Base-by-base conservation (phyloP, 805 yeast genomes). In the Saturnispora ahearnii region DNA sequence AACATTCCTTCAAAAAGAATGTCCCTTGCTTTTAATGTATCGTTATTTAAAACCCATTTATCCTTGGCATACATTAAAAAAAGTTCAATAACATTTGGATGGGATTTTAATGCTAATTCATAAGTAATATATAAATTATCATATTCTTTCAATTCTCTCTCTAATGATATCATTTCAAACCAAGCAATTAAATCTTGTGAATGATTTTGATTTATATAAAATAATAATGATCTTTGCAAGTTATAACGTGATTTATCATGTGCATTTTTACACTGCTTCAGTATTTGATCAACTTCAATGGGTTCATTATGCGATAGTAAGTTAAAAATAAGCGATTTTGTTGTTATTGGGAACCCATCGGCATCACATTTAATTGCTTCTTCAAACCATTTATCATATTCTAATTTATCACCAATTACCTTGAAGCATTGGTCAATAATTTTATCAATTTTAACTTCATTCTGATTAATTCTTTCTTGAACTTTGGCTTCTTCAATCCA, bases 51-150 rank as follows among this genome's bases (percentile, higher is more conserved):
- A 8, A 48, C 43, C 83, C 88, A 80, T 47, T 74, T 69, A 57
- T 84, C 90, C 55, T 83, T 82, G 0, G 95, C 84, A 59, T 78
- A 87, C 79, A 82, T 77, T 46, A 87, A 63, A 65, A 78, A 74
- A 41, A 87, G 71, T 11, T 74, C 59, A 36, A 77, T 79, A 30
- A 67, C 61, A 4, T 67, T 57, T 0, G 85, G 83, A 46, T 82
- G 72, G 0, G 70, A 59, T 1, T 59, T 56, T 0, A 82, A 70
- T 0, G 90, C 80, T 52, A 67, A 63, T 41, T 80, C 79, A 60
- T 82, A 82, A 28, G 71, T 71, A 3, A 63, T 57, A 52, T 70
- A 73, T 4, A 79, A 59, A 24, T 15, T 34, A 32, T 68, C 70
- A 28, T 63, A 49, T 10, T 54, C 51, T n/a, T 52, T 50, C 5